Conservation (phyloP, 352 stramenopile genomes). For the Pythium apleroticum region DNA sequence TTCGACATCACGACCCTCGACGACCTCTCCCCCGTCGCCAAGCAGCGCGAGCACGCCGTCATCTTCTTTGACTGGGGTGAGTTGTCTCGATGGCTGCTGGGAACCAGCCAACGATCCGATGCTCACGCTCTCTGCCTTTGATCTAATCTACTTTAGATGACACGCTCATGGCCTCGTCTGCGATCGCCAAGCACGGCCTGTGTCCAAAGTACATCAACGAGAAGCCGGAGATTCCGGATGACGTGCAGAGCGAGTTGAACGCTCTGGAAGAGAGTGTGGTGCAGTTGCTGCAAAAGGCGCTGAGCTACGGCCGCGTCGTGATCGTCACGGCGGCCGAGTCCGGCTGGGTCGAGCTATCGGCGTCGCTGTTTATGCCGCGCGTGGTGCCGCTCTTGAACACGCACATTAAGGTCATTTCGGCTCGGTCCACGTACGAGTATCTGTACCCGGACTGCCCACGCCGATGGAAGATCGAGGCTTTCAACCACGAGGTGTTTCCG, state of each 20-base stretch:
- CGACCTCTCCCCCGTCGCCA: slow-evolving; percentile 25
- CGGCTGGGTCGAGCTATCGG: slow-evolving; percentile 89
- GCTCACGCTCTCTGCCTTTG: slow-evolving; percentile 12
- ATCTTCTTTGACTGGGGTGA: slow-evolving; percentile 88
- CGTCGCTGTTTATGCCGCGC: slow-evolving; percentile 85
- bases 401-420: slow-evolving; percentile 88
- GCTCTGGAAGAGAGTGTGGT: slow-evolving; percentile 78
- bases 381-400: slow-evolving; percentile 77
- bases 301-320: slow-evolving; percentile 76
- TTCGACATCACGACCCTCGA: slow-evolving; percentile 45
- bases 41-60: slow-evolving; percentile 60
- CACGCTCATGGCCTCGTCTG: slow-evolving; percentile 79
- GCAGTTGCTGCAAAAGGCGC: slow-evolving; percentile 66
- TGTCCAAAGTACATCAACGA: slow-evolving; percentile 88
- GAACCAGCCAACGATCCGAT: background rate
- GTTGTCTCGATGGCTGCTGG: slow-evolving; percentile 8
- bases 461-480: slow-evolving; percentile 90
- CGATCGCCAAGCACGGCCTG: slow-evolving; percentile 74
- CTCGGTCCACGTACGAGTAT: slow-evolving; percentile 89
- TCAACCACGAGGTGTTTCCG: slow-evolving; percentile 84
- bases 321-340: slow-evolving; percentile 90
- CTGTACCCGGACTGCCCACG: slow-evolving; percentile 80
- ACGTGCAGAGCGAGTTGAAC: slow-evolving; percentile 73
- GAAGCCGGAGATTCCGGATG: slow-evolving; percentile 67
- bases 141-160: slow-evolving; percentile 48